A percentile compares a stretch with the other conserved stretches of the same genome.
phyloP scores from a whole-genome alignment of 1,284 basidiomycete species.

The Mycena sp. region DNA sequence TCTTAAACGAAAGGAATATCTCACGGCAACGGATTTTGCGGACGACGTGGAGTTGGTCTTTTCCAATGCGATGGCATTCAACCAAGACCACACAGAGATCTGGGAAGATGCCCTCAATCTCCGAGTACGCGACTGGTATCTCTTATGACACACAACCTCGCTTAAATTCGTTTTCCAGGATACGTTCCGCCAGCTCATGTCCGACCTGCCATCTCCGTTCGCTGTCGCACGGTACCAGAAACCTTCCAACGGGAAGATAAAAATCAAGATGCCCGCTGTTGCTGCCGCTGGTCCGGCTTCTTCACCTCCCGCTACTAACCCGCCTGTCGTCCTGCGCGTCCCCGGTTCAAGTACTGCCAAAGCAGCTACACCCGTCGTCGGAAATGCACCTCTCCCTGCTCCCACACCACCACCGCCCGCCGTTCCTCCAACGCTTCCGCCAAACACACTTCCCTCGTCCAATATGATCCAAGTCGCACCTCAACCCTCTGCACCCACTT shows the following conservation, averaged over 20 bases:
- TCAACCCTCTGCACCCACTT: constrained; percentile 13
- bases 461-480: constrained; percentile 22
- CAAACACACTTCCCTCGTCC: constrained; percentile 23
- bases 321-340: constrained; percentile 39
- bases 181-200: constrained; percentile 75
- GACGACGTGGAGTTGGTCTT: constrained; percentile 91
- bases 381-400: constrained; percentile 23
- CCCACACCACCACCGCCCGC: constrained; percentile 18
- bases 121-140: constrained; percentile 55
- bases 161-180: constrained; percentile 54
- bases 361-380: constrained; percentile 21
- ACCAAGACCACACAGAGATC: constrained; percentile 78
- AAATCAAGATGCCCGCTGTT: constrained; percentile 65
- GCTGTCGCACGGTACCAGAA: constrained; percentile 68
- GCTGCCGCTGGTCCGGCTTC: constrained; percentile 33
- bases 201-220: constrained; percentile 74
- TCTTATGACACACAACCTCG: background rate
- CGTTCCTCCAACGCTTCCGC: constrained; percentile 18
- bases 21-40: constrained; percentile 74
- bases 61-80: constrained; percentile 88
- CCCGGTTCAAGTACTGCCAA: too few relatives aligned
- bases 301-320: constrained; percentile 23
- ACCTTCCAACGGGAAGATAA: constrained; percentile 66
- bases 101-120: constrained; percentile 78
- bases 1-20: constrained; percentile 80